Evolutionary conservation across 2,329 filamentous ascomycete genomes (phyloP).

Genomic region (Diaporthe australafricana): DNA sequence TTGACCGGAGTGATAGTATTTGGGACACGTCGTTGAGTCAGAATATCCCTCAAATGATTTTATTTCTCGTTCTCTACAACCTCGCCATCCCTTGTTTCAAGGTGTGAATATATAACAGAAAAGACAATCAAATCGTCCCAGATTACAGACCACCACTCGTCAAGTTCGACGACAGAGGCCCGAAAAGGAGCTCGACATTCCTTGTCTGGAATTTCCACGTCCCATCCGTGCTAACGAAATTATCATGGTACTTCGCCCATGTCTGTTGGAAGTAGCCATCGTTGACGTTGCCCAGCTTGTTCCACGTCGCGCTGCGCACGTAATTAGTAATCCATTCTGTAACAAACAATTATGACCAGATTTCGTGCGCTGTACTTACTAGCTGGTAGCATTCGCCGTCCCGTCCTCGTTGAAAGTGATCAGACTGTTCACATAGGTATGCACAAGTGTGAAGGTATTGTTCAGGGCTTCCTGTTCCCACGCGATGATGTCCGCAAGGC

Average conservation of each 20-base stretch:
- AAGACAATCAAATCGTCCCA: no score
- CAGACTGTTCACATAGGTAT: conserved; percentile 15
- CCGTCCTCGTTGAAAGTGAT: conserved; percentile 12
- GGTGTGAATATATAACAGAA: no score
- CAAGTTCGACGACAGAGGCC: background rate
- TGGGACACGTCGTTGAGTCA: no score
- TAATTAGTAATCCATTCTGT: background rate
- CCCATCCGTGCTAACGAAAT: background rate
- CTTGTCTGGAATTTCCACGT: conserved; percentile 16
- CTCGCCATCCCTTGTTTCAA: no score
- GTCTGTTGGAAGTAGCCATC: background rate
- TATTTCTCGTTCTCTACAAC: no score
- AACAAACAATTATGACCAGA: no score
- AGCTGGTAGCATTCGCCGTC: conserved; percentile 11
- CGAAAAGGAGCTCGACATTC: background rate
- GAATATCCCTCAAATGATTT: no score
- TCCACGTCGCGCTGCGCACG: background rate
- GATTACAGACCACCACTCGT: background rate
- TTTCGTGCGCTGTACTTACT: background rate
- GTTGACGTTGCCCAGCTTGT: background rate
- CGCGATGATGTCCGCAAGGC: conserved; percentile 2
- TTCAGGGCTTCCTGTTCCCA: background rate
- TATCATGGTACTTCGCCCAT: conserved; percentile 9
- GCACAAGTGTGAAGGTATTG: conserved; percentile 3
- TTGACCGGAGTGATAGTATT: no score